A percentile compares a stretch with the other conserved stretches of the same genome.
phyloP scores from a whole-genome alignment of 176 grass and related monocot species.

The Luzula sylvatica region DNA sequence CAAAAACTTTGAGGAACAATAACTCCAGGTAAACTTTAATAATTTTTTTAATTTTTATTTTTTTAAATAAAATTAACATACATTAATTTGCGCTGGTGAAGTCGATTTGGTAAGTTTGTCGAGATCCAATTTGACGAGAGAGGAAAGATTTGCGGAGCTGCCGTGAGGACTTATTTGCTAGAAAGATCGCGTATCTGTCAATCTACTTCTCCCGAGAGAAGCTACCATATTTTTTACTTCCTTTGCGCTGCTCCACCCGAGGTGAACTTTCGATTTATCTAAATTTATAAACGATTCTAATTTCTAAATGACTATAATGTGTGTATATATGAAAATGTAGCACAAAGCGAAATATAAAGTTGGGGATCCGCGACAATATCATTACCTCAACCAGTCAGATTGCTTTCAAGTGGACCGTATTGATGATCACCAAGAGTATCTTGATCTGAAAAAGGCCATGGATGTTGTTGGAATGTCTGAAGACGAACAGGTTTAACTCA shows the following conservation, averaged over 20 bases:
- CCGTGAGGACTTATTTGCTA: constrained; percentile 96
- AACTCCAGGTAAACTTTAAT: constrained; percentile 66
- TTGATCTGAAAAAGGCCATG: constrained; percentile 89
- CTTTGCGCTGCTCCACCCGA: constrained; percentile 76
- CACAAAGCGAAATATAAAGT: constrained; percentile 76
- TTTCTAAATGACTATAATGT: too few species aligned
- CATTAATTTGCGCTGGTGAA: constrained; percentile 32
- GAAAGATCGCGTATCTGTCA: constrained; percentile 96
- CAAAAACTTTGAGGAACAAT: constrained; percentile 96
- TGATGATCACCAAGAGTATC: constrained; percentile 76
- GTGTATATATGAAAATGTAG: constrained; percentile 35
- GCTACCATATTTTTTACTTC: constrained; percentile 98
- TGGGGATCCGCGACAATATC: constrained; percentile 44
- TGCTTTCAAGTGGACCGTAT: constrained; percentile 82
- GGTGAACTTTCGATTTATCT: constrained; percentile 33
- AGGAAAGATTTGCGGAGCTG: constrained; percentile 91
- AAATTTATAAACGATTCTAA: too few species aligned
- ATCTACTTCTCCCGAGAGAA: constrained; percentile 89
- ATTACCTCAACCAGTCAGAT: constrained; percentile 92
- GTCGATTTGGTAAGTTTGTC: constrained; percentile 99
- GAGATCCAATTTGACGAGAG: constrained; percentile 94
- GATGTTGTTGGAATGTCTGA: constrained; percentile 79
- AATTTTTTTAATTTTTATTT: constrained; percentile 23
- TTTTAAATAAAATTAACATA: constrained; percentile 9
- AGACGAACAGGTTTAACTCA: constrained; percentile 66